Evolutionary conservation across 345 rosid species (phyloP), one percentile per base, ranked within the genome.

Genomic region (Rhizophora mangle): DNA sequence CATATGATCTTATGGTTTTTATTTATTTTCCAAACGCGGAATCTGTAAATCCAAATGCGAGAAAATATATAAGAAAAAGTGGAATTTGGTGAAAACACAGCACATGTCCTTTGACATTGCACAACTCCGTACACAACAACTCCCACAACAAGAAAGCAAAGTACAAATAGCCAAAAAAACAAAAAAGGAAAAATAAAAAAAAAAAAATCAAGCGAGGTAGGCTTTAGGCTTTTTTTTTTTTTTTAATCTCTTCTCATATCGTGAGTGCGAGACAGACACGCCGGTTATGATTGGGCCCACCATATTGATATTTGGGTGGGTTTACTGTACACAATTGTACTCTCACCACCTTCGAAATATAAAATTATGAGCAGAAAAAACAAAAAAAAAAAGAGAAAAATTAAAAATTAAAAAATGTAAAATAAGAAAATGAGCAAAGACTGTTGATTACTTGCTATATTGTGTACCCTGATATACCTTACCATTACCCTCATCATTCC

Each of bases 221-320:
- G 67, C 71, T 62, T 52, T 61, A 11, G 20, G 27, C 8, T 39
- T 36, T 36, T 51, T 31, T 18, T 18, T 4, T 5, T 19, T 47
- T 19, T 47, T 13, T 49, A 18, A 1, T 15, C 7, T 11, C 6
- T 31, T 54, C 47, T 4, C 20, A 29, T 27, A 62, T 62, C 22
- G 68, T 20, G 52, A 63, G 63, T 56, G 76, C 46, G 67, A 73
- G 71, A 67, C 36, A 73, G 54, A 60, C 71, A 67, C 57, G 71
- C 69, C 49, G 64, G 0, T 60, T 74, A 62, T 0, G 20, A 24
- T 10, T 20, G 74, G 68, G 34, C 78, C 78, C 69, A 52, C 73
- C 74, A 20, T 47, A 64, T 58, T 34, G 18, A 29, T 22, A 58
- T 62, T 63, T 63, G 70, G 63, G 52, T 69, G 47, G 24, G 36